A percentile compares a stretch with the other conserved stretches of the same genome.
These are phyloP conservation scores for Angomonas ambiguus DNA, from an alignment of 208 protist genomes.

Conservation along the genomic window DNA sequence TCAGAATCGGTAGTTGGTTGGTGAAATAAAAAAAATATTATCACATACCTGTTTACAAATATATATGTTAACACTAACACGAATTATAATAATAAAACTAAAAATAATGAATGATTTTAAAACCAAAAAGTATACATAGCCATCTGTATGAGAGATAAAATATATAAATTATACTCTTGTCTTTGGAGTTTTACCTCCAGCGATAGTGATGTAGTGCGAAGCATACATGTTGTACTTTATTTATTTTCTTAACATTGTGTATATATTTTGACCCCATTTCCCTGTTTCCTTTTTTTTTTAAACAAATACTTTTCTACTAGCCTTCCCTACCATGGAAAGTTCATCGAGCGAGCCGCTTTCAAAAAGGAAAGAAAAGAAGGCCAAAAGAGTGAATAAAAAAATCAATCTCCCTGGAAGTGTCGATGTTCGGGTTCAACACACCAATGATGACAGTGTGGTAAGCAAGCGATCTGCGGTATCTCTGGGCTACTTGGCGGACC, in stretches of 20 bases:
- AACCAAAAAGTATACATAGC: too few relatives aligned
- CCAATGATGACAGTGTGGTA: constrained; percentile 89
- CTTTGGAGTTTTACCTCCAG: too few relatives aligned
- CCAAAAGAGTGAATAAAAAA: constrained; percentile 37
- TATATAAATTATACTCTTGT: too few relatives aligned
- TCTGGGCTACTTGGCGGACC: constrained; percentile 65
- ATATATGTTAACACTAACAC: too few relatives aligned
- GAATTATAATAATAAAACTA: neutral
- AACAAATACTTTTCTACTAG: neutral
- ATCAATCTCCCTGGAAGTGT: constrained; percentile 43
- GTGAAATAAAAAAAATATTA: neutral
- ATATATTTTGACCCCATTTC: neutral
- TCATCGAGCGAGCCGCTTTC: constrained; percentile 13
- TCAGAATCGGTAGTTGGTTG: neutral
- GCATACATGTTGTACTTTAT: too few relatives aligned
- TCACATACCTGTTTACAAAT: neutral
- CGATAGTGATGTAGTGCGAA: too few relatives aligned
- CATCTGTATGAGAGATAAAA: too few relatives aligned
- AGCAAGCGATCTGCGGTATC: constrained; percentile 86
- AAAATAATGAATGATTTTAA: neutral
- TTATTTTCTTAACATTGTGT: too few relatives aligned
- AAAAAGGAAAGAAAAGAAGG: constrained; percentile 52
- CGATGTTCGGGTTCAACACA: constrained; percentile 83
- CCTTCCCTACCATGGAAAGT: neutral
- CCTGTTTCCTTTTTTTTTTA: neutral